Conservation (phyloP, 78 protist species). For the Cavenderia fasciculata region DNA sequence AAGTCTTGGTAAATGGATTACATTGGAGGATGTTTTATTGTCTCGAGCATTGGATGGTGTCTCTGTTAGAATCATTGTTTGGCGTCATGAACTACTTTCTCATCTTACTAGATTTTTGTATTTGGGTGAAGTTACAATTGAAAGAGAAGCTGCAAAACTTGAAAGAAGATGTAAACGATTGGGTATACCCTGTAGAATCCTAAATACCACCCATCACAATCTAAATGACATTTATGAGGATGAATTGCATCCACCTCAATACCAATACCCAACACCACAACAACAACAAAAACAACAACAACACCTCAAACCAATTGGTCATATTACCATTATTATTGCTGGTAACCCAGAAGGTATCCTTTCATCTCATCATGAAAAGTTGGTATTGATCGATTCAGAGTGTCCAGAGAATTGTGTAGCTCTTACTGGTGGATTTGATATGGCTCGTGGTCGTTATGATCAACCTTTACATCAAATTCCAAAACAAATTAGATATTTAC, state of each 20-base stretch:
- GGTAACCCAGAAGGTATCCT: slow-evolving; percentile 86
- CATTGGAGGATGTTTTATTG: slow-evolving; percentile 80
- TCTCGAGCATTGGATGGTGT: slow-evolving; percentile 79
- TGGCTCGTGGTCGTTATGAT: slow-evolving; percentile 85
- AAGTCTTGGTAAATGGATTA: slow-evolving; percentile 41
- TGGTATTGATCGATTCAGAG: slow-evolving; percentile 82
- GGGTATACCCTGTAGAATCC: slow-evolving; percentile 58
- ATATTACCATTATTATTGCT: slow-evolving; percentile 72
- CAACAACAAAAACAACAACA: not conserved
- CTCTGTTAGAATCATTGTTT: slow-evolving; percentile 79
- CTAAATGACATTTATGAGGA: slow-evolving; percentile 22
- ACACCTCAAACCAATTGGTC: not conserved
- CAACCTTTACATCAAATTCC: slow-evolving; percentile 76
- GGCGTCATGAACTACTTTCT: slow-evolving; percentile 82
- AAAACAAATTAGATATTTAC: slow-evolving; percentile 52
- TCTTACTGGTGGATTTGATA: slow-evolving; percentile 86
- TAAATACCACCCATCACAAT: slow-evolving; percentile 47
- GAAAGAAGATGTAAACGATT: slow-evolving; percentile 60
- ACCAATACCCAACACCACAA: not conserved
- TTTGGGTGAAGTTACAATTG: slow-evolving; percentile 80
- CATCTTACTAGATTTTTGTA: slow-evolving; percentile 79
- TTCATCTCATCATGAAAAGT: slow-evolving; percentile 85
- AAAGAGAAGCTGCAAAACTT: slow-evolving; percentile 72
- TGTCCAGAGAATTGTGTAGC: slow-evolving; percentile 69
- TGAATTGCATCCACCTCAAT: not conserved